Evolutionary conservation across 441 rosid species (phyloP).

Genomic region (Adansonia grandidieri): DNA sequence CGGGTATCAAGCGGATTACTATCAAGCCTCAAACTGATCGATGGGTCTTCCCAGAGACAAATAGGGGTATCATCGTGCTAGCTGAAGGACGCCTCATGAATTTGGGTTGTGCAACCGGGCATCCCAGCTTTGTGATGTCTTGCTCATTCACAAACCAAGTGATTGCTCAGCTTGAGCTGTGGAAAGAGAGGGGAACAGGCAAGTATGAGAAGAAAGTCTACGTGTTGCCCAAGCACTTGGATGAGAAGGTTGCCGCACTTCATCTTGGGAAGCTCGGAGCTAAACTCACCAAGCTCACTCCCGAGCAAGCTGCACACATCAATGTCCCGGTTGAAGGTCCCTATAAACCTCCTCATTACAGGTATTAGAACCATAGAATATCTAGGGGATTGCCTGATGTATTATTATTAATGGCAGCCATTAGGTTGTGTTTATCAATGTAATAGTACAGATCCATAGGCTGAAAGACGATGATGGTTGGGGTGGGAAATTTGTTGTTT

Average conservation of each 20-base stretch:
- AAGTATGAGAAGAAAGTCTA: slow-evolving; percentile 90
- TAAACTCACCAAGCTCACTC: slow-evolving; percentile 57
- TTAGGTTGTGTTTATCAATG: not conserved
- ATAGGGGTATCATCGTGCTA: slow-evolving; percentile 52
- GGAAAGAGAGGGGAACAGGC: slow-evolving; percentile 71
- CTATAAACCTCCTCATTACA: slow-evolving; percentile 60
- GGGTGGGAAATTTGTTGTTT: not conserved
- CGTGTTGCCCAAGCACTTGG: slow-evolving; percentile 69
- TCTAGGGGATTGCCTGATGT: not conserved
- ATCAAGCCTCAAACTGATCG: slow-evolving; percentile 68
- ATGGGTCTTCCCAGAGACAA: slow-evolving; percentile 61
- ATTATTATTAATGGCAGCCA: not conserved
- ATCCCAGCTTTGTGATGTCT: slow-evolving; percentile 94
- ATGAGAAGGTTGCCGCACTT: slow-evolving; percentile 62
- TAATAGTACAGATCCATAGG: not conserved
- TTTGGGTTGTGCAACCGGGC: slow-evolving; percentile 79
- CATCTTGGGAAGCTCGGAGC: slow-evolving; percentile 61
- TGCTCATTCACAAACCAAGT: slow-evolving; percentile 96
- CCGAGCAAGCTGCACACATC: slow-evolving; percentile 59
- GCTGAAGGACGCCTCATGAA: slow-evolving; percentile 63
- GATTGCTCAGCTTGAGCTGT: slow-evolving; percentile 88
- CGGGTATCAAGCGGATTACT: slow-evolving; percentile 58
- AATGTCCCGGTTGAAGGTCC: slow-evolving; percentile 63
- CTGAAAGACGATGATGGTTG: not conserved
- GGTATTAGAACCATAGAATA: slow-evolving; percentile 30